Base-by-base conservation (phyloP, 371 early-diverging fungal genomes). In the Mucor indicus region DNA sequence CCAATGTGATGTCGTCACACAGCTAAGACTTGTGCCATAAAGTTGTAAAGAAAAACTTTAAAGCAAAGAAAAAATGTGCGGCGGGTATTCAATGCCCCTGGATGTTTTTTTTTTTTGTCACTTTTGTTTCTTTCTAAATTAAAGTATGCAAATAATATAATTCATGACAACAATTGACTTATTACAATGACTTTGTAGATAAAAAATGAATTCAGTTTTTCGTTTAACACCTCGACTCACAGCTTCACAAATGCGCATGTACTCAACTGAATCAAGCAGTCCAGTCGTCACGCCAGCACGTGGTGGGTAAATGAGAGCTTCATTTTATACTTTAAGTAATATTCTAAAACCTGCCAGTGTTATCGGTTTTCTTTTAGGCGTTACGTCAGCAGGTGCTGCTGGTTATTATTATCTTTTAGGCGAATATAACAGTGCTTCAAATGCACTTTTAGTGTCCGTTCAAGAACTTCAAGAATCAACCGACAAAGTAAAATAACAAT, bases 321-420 rank as follows among this genome's bases (percentile, higher is more conserved):
- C 15, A 15, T 9, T 36, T 10, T 24, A 48, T 19, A 16, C 16
- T 16, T 50, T 20, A 15, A n/a, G n/a, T n/a, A n/a, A n/a, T n/a
- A n/a, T n/a, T n/a, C n/a, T n/a, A n/a, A n/a, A n/a, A n/a, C n/a
- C n/a, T n/a, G 16, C 17, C 32, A 84, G 89, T 15, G 60, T 90
- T 25, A 74, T 90, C 55, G 91, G 91, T 10, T 88, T 91, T 57
- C 65, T 91, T 36, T 64, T 90, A 15, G 91, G 91, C n/a, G 80
- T 84, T 16, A 81, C 88, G 12, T 56, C 79, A 38, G 85, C 91
- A 30, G 89, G 91, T 3, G 79, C 81, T 15, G 69, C 75, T 24
- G 90, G 91, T 16, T 91, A 88, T 52, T 85, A 84, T 53, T 87
- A 89, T 51, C 72, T 91, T 36, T 67, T 90, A 48, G 89, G 89